phyloP scores from a whole-genome alignment of 352 stramenopile genomes.

The Aphanomyces invadans region DNA sequence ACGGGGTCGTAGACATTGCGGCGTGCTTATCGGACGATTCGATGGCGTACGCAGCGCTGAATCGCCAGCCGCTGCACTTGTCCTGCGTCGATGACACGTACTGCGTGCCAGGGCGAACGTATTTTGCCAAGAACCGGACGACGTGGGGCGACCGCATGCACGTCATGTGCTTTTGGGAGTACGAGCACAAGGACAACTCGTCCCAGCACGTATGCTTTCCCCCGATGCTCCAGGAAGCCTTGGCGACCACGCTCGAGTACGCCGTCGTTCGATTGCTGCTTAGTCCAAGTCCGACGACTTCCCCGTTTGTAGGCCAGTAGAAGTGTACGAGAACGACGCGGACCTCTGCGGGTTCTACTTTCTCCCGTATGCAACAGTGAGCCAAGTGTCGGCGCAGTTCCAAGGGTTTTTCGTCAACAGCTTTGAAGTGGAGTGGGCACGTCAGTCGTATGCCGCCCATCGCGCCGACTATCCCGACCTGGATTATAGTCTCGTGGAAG shows the following conservation, averaged over 20 bases:
- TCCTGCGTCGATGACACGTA: constrained; percentile 44
- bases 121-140: constrained; percentile 58
- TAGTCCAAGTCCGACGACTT: neutral
- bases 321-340: constrained; percentile 46
- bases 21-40: constrained; percentile 49
- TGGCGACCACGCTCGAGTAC: constrained; percentile 43
- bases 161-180: constrained; percentile 64
- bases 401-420: constrained; percentile 66
- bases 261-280: neutral
- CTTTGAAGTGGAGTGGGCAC: constrained; percentile 57
- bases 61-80: constrained; percentile 51
- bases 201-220: constrained; percentile 51
- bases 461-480: constrained; percentile 37
- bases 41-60: constrained; percentile 47
- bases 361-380: constrained; percentile 59
- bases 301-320: constrained; percentile 34
- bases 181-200: constrained; percentile 36
- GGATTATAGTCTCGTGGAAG: constrained; percentile 52
- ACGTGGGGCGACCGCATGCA: constrained; percentile 57
- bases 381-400: constrained; percentile 47
- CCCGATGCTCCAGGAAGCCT: constrained; percentile 46
- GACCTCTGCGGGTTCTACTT: constrained; percentile 70
- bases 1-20: constrained; percentile 30
- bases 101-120: constrained; percentile 27
- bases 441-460: constrained; percentile 59